These are phyloP conservation scores for Coemansia linderi DNA, from an alignment of 371 early-diverging fungal species.

Conservation along the genomic window DNA sequence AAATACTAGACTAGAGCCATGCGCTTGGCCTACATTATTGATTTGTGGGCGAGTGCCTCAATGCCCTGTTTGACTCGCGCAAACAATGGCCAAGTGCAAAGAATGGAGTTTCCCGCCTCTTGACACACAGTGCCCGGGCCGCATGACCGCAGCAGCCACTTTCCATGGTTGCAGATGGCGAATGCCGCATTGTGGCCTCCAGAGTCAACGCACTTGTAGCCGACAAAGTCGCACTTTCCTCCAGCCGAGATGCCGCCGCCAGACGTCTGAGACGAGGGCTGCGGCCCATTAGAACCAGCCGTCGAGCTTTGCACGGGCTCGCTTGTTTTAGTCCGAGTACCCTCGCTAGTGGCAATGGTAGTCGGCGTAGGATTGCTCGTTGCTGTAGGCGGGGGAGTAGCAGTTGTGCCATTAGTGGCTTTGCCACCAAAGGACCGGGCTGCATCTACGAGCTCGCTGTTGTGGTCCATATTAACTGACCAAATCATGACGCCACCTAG, in stretches of 20 bases:
- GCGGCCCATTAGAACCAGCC: neutral
- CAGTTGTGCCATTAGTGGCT: no score
- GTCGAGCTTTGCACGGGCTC: neutral
- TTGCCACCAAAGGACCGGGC: conserved; percentile 22
- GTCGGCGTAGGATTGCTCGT: neutral
- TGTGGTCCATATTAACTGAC: conserved; percentile 58
- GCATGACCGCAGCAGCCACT: conserved; percentile 22
- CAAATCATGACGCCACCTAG: conserved; percentile 70
- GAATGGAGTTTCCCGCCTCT: conserved; percentile 17
- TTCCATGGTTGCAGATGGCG: conserved; percentile 23
- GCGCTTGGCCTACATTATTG: neutral
- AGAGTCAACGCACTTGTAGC: conserved; percentile 29
- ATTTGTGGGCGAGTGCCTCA: conserved; percentile 1
- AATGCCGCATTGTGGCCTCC: conserved; percentile 30
- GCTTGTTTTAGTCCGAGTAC: no score
- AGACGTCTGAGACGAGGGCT: neutral
- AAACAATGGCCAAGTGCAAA: conserved; percentile 39
- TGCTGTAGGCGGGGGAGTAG: neutral
- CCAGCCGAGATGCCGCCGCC: neutral
- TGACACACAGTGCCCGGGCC: conserved; percentile 37
- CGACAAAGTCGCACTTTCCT: neutral
- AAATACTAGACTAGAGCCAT: neutral
- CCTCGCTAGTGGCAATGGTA: neutral
- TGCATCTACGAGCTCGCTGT: conserved; percentile 46
- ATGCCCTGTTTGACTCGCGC: conserved; percentile 7